Percentiles rank a stretch among this genome's conserved stretches.
phyloP scores from a whole-genome alignment of 2,329 filamentous ascomycete species.

The Aspergillus hiratsukae region DNA sequence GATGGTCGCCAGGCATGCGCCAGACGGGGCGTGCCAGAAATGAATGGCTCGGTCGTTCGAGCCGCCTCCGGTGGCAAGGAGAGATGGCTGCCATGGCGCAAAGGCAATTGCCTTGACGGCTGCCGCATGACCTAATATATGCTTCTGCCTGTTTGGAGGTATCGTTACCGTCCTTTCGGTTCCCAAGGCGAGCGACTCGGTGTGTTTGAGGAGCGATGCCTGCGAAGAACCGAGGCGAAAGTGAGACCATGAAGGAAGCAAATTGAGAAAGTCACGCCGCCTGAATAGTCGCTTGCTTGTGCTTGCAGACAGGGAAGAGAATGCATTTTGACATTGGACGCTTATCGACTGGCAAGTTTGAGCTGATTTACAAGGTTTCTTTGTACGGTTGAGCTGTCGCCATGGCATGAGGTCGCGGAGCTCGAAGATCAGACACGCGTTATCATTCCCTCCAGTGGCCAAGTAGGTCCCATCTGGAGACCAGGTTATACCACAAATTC shows the following conservation, averaged over 20 bases:
- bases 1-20: conserved; percentile 81
- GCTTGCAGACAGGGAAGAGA: conserved; percentile 20
- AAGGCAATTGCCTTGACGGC: conserved; percentile 97
- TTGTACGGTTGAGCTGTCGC: conserved; percentile 9
- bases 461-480: conserved; percentile 71
- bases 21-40: conserved; percentile 85
- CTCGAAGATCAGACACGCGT: conserved; percentile 77
- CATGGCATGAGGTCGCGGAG: conserved; percentile 50
- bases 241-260: conserved; percentile 25
- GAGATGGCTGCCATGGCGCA: conserved; percentile 83
- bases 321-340: conserved; percentile 12
- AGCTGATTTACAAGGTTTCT: conserved; percentile 6
- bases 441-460: conserved; percentile 90
- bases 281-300: conserved; percentile 19
- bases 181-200: conserved; percentile 26
- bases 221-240: conserved; percentile 13
- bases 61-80: conserved; percentile 87
- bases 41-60: conserved; percentile 94
- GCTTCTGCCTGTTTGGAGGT: conserved; percentile 55
- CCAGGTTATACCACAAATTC: conserved; percentile 92
- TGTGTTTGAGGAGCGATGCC: conserved; percentile 20
- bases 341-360: conserved; percentile 9
- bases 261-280: conserved; percentile 19
- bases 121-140: conserved; percentile 74
- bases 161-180: conserved; percentile 46